phyloP scores from a whole-genome alignment of 371 early-diverging fungal species.

The Mucor circinelloides region DNA sequence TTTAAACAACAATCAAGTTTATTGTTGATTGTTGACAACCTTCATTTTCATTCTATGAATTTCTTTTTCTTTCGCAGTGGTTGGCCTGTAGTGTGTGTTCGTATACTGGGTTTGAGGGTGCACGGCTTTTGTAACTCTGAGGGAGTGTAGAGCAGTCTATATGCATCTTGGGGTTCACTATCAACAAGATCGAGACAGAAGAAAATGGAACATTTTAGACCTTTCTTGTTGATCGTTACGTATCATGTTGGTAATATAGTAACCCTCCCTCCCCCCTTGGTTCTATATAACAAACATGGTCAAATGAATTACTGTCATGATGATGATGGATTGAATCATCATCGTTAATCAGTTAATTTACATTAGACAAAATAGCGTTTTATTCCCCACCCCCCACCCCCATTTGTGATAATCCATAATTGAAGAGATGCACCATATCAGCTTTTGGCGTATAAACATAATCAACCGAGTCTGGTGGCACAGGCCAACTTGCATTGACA shows the following conservation, averaged over 20 bases:
- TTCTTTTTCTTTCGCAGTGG: not conserved
- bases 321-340: not conserved
- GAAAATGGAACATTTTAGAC: not conserved
- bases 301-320: not conserved
- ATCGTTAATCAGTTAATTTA: not conserved
- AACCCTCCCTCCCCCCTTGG: not conserved
- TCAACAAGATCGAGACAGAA: not conserved
- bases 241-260: not conserved
- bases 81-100: not conserved
- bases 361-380: not conserved
- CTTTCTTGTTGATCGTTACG: not conserved
- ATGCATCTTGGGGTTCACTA: not conserved
- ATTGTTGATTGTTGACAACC: not conserved
- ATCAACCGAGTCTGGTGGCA: not conserved
- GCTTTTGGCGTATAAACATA: not conserved
- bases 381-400: not conserved
- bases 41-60: not conserved
- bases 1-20: not conserved
- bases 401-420: not conserved
- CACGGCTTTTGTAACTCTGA: not conserved
- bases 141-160: not conserved
- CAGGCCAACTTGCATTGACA: not conserved
- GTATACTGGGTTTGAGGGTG: not conserved
- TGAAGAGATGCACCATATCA: not conserved
- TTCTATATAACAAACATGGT: not conserved